phyloP scores from a whole-genome alignment of 192 early-diverging fungal species.

The Lobosporangium transversale region DNA sequence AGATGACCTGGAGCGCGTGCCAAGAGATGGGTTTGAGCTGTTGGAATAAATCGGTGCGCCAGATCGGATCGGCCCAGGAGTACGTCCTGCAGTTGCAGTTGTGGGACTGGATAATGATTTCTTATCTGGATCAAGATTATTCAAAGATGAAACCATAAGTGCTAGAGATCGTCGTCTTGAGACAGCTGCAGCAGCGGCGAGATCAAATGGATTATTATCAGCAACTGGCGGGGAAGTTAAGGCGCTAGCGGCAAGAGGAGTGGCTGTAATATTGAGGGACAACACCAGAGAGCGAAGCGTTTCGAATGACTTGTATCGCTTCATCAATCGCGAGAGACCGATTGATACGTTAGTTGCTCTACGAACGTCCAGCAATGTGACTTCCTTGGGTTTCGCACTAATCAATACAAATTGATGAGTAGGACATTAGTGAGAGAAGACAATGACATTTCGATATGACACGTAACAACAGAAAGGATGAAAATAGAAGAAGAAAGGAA shows the following conservation, averaged over 20 bases:
- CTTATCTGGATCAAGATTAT: background rate
- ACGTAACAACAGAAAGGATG: background rate
- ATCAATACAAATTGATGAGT: background rate
- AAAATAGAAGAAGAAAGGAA: too few relatives aligned
- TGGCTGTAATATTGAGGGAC: constrained; percentile 17
- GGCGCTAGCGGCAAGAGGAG: too few relatives aligned
- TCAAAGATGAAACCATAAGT: background rate
- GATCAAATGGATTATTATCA: too few relatives aligned
- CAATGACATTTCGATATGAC: too few relatives aligned
- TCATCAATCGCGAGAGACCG: constrained; percentile 42
- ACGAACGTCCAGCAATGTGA: constrained; percentile 29
- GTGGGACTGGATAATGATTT: constrained; percentile 1
- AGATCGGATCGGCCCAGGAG: background rate
- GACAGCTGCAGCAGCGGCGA: background rate
- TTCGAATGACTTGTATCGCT: constrained; percentile 46
- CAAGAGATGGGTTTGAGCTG: constrained; percentile 12
- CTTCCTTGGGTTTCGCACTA: constrained; percentile 44
- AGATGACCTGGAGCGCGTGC: background rate
- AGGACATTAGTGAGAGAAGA: background rate
- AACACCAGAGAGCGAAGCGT: constrained; percentile 25
- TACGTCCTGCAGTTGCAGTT: background rate
- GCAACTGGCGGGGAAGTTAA: background rate
- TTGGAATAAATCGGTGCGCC: constrained; percentile 10
- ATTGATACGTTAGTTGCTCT: constrained; percentile 46
- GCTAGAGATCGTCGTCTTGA: background rate